Conservation (phyloP, 768 basidiomycete genomes). For the Amanita subjunquillea region DNA sequence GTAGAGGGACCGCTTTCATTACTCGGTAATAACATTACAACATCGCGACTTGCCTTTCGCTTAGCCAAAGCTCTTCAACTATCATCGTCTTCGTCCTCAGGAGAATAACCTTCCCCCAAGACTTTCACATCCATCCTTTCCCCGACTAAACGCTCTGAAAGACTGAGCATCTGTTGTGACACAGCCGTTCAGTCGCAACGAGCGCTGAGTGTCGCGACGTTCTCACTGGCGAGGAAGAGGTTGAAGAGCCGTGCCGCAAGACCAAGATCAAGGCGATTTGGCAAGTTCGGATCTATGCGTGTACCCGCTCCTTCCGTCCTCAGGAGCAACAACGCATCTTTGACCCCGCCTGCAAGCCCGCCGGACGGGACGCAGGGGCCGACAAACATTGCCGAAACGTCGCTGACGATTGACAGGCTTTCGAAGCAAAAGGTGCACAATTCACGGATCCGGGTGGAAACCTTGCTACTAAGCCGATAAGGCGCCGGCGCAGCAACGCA, state of each 20-base stretch:
- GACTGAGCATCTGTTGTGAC: slow-evolving; percentile 87
- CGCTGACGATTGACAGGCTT: slow-evolving; percentile 87
- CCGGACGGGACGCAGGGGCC: slow-evolving; percentile 46
- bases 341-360: slow-evolving; percentile 53
- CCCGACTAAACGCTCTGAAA: slow-evolving; percentile 92
- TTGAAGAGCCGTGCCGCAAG: slow-evolving; percentile 19
- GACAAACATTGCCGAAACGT: slow-evolving; percentile 95
- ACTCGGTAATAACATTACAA: neutral
- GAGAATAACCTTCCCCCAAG: slow-evolving; percentile 95
- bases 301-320: slow-evolving; percentile 60
- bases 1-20: neutral
- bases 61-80: slow-evolving; percentile 85
- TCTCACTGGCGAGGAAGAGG: slow-evolving; percentile 89
- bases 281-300: slow-evolving; percentile 57
- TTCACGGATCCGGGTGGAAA: slow-evolving; percentile 79
- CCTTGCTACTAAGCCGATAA: slow-evolving; percentile 89
- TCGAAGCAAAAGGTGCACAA: slow-evolving; percentile 88
- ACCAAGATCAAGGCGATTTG: slow-evolving; percentile 13
- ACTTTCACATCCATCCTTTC: slow-evolving; percentile 87
- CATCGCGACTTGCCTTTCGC: slow-evolving; percentile 57
- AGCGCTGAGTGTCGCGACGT: too few species aligned
- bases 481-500: slow-evolving; percentile 86
- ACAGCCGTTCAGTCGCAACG: too few species aligned
- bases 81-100: slow-evolving; percentile 95
- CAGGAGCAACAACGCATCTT: slow-evolving; percentile 87